Evolutionary conservation across 768 basidiomycete species (phyloP), one percentile per base, ranked within the genome.

Genomic region (Strobilomyces dryophilus): DNA sequence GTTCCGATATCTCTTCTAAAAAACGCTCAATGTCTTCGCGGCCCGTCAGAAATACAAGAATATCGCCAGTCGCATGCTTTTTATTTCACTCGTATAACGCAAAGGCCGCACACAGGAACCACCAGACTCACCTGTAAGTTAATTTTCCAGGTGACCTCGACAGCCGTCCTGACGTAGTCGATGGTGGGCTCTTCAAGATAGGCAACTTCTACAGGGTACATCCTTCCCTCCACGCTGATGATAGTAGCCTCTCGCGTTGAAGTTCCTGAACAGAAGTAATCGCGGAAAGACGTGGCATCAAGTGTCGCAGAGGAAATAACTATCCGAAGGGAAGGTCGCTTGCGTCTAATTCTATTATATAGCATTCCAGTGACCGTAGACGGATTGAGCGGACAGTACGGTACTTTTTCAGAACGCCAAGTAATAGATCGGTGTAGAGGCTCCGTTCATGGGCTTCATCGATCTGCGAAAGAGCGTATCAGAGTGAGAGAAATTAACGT

Each of bases 371-470:
- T 4, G 47, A 34, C 4, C 32, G 5, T 27, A 29, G 40, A 21
- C 10, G 29, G 24, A 40, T 34, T 63, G 21, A 35, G 21, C 18
- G 24, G 42, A 26, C 41, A 26, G 42, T 17, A 21, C 8, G 60
- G 76, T 34, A 95, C 95, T 98, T 98, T 75, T 97, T 95, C 44
- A 99, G 71, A 17, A 98, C 73, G 0, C 95, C 95, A 1, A 99
- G 76, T 2, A 99, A 73, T 10, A 99, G 73, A 67, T 99, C 97
- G 1, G 95, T 98, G 67, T 98, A 95, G n/a, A 92, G 77, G 62
- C 92, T 92, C 32, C 97, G 78, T 66, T 99, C 97, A 66, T 99
- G 97, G 0, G 93, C 97, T 74, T 98, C 97, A 61, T 99, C 97
- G 44, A 99, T 86, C 94, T 95, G 59, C 9, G 39, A 24, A 8